Evolutionary conservation across 768 basidiomycete species (phyloP), one percentile per base, ranked within the genome.

Genomic region (Lactarius trivialis): DNA sequence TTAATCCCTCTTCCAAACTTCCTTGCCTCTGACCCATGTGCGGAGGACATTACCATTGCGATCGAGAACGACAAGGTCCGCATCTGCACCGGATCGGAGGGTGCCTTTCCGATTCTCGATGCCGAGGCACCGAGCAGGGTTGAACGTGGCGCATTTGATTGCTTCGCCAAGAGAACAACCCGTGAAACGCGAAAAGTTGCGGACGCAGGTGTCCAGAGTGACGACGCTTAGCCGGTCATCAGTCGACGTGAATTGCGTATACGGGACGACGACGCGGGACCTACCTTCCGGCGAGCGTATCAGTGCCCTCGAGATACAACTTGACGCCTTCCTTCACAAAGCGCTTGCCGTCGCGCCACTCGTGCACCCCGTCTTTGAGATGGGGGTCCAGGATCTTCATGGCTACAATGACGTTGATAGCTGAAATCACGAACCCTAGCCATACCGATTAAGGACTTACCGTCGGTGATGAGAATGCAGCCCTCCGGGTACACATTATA

Each of bases 381-480:
- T 88, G 79, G 9, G 92, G 93, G 73, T 96, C 93, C 41, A 96
- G 78, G 60, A 92, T 85, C 69, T 86, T 87, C 85, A 91, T 88
- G 9, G 91, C 91, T 92, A 71, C 53, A 56, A 14, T 36, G 26
- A 52, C 26, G 32, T n/a, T 45, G 58, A 32, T 37, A 45, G 34
- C 7, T 33, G 26, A 11, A 34, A 52, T 21, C 32, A 14, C 21
- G 9, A 61, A 39, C 54, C 32, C 7, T 15, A 11, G 36, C 17
- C 37, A 41, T 37, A 26, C 21, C 26, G 2, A 24, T 19, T 58
- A 9, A 45, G 33, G 19, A 72, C 77, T 63, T 69, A 93, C 92
- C 91, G 74, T 96, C 93, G 0, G 93, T 94, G 62, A 95, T 86
- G 54, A 96, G 79, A 37, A 96, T 85, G 69, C 92, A 94, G 2